These are phyloP conservation scores for Fomitiporia mediterranea DNA, from an alignment of 1,284 basidiomycete species.

Conservation along the genomic window DNA sequence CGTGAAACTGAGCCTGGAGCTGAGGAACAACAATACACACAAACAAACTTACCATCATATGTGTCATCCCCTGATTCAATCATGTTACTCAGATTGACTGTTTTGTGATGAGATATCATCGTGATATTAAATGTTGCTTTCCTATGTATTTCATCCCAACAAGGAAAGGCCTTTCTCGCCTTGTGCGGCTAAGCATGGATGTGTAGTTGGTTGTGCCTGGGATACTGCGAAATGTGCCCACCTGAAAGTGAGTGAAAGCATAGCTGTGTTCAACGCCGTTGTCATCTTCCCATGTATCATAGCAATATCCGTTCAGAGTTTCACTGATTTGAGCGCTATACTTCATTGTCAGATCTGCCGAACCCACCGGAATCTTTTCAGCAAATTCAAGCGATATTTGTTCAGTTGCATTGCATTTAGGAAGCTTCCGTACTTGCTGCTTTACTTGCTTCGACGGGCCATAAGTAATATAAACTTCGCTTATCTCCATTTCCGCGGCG, in stretches of 20 bases:
- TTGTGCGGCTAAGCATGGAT: conserved; percentile 69
- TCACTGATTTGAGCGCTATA: conserved; percentile 64
- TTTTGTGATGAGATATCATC: conserved; percentile 75
- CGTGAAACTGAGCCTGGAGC: conserved; percentile 23
- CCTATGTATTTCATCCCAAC: conserved; percentile 91
- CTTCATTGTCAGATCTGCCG: conserved; percentile 56
- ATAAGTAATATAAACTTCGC: conserved; percentile 59
- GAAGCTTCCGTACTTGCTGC: no score
- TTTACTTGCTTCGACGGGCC: conserved; percentile 50
- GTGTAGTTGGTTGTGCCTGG: conserved; percentile 15
- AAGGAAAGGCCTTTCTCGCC: conserved; percentile 79
- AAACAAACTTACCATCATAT: conserved; percentile 25
- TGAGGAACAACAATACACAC: not conserved
- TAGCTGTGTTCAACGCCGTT: conserved; percentile 62
- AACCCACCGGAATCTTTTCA: conserved; percentile 52
- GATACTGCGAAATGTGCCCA: conserved; percentile 26
- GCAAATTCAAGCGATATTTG: conserved; percentile 58
- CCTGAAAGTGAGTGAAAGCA: conserved; percentile 80
- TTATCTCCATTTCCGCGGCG: conserved; percentile 64
- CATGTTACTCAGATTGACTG: conserved; percentile 87
- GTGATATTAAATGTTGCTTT: conserved; percentile 86
- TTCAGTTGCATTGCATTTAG: conserved; percentile 50
- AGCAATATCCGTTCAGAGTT: conserved; percentile 73
- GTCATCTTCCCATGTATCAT: conserved; percentile 48
- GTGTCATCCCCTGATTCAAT: conserved; percentile 54